Base-by-base conservation (phyloP, 495 filamentous ascomycete genomes). In the Achaetomiella virescens region DNA sequence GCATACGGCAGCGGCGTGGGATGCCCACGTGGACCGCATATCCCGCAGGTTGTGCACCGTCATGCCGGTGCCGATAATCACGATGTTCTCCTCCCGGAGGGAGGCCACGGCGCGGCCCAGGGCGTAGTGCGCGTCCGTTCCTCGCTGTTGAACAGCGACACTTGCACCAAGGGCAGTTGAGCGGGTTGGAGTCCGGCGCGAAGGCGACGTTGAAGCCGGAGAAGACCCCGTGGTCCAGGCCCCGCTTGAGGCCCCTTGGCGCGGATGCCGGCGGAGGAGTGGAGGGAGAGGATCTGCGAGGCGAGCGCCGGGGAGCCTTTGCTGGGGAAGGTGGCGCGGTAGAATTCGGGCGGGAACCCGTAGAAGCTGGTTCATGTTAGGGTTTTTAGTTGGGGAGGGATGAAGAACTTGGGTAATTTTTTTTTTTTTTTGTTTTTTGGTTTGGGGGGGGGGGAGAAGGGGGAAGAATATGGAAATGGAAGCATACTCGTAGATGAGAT, bases 1-100 rank as follows among this genome's bases (percentile, higher is more conserved):
- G 78, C 75, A 66, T 90, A 90, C n/a, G 82, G 82, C 63, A 85
- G 37, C 2, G 81, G 79, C 15, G 56, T 64, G 17, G 76, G 61
- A n/a, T 73, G 70, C 76, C 48, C 65, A 70, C 1, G 75, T 65
- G 46, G 72, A 72, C 11, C 75, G 73, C 57, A 86, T 21, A 60
- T 90, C 88, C n/a, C 83, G 77, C 36, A 91, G 75, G 65, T 93
- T 93, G 64, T 93, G 90, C 21, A 91, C 90, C 1, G 86, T 86
- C 89, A 92, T 91, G n/a, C 90, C 89, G 0, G 87, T 85, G 18
- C 81, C 79, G 41, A 95, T 83, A 45, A 95, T 83, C 31, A 88
- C 73, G 46, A 93, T 78, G 43, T 81, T 81, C 57, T 91, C 81
- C 35, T 87, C 83, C 24, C 90, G 84, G 6, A 95, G 82, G 21